Conservation (phyloP, 768 basidiomycete genomes). For the Lepiota brunneoincarnata region DNA sequence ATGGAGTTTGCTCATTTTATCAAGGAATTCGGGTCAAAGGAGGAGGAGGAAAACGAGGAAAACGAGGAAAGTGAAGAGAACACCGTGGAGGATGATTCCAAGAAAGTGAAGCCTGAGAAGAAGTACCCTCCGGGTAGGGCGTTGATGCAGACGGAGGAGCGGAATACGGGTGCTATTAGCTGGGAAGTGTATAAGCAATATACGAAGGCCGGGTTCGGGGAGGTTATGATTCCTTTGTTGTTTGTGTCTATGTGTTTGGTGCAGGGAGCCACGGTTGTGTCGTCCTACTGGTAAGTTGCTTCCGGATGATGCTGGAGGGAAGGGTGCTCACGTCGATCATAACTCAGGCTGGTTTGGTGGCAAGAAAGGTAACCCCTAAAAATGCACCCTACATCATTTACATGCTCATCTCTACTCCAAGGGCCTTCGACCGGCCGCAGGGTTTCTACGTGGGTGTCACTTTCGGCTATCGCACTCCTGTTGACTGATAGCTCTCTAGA, state of each 20-base stretch:
- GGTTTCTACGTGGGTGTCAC: constrained; percentile 67
- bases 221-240: constrained; percentile 62
- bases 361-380: constrained; percentile 51
- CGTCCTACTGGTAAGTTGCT: constrained; percentile 64
- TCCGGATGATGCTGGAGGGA: neutral
- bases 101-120: constrained; percentile 31
- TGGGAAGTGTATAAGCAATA: constrained; percentile 57
- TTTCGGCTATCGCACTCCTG: neutral
- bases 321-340: neutral
- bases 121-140: constrained; percentile 40
- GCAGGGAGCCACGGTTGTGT: constrained; percentile 71
- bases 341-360: constrained; percentile 78
- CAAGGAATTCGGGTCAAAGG: constrained; percentile 72
- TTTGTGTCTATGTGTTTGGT: constrained; percentile 57
- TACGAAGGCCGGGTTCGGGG: constrained; percentile 66
- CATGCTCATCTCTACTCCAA: constrained; percentile 20
- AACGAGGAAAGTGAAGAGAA: constrained; percentile 45
- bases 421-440: constrained; percentile 53
- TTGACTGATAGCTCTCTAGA: constrained; percentile 38
- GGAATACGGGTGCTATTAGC: constrained; percentile 72
- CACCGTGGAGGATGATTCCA: constrained; percentile 24
- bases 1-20: constrained; percentile 76
- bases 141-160: constrained; percentile 84
- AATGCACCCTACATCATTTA: neutral
- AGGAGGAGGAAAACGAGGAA: constrained; percentile 47